Evolutionary conservation across 2,329 filamentous ascomycete species (phyloP), one percentile per base, ranked within the genome.

Genomic region (Nemania serpens): DNA sequence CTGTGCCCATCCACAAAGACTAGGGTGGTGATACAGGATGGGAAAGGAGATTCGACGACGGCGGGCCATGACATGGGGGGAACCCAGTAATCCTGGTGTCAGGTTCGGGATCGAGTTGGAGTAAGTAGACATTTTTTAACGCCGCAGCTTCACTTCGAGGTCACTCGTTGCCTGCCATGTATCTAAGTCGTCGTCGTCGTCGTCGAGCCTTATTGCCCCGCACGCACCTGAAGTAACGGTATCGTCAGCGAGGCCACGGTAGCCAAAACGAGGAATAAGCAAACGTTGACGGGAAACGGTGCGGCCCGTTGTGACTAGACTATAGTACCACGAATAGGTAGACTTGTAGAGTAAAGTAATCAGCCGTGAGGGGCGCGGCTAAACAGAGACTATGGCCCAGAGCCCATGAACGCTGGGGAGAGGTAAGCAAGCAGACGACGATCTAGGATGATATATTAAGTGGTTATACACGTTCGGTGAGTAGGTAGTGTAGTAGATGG

Each of bases 61-160:
- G 61, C 41, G 49, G 58, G 54, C 29, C 52, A 48, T 48, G 51
- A 56, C 51, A 59, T 55, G 50, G 37, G 25, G n/a, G 46, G 22
- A 47, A 25, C 48, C 52, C 18, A 20, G 51, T 29, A 56, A 37
- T 33, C 25, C 34, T 42, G 11, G 29, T 11, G 12, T 12, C 20
- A 22, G 25, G 18, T 20, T 34, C 7, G 34, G 36, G 22, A 48
- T 33, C 17, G 37, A 46, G 20, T 58, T 51, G 51, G 54, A 42
- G 51, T 42, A 58, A 55, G 58, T 58, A 62, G 47, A 56, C 25
- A 12, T 49, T n/a, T 29, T 7, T 29, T 56, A 56, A 53, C 17
- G 45, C 20, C 36, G 53, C 36, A 51, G 20, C 45, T 46, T 58
- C 34, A 47, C 25, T 22, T 29, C 36, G 20, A 61, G 51, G 61